Percentiles rank a stretch among this genome's conserved stretches.
phyloP scores from a whole-genome alignment of 2,329 filamentous ascomycete species.

The Fusarium staphyleae region DNA sequence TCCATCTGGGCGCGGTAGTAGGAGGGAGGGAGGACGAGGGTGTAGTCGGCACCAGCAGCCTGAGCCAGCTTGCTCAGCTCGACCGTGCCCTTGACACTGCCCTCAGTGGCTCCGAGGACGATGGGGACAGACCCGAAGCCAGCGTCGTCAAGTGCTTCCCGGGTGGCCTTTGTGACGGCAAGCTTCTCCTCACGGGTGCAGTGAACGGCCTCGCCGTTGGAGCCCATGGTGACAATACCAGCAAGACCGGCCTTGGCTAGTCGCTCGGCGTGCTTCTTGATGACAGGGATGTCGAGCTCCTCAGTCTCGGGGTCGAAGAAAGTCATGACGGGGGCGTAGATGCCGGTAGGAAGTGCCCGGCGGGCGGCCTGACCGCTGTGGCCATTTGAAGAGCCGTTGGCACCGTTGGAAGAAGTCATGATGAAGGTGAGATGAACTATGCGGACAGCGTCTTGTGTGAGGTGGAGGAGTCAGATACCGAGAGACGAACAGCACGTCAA shows the following conservation, averaged over 20 bases:
- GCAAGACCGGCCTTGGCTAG: slow-evolving; percentile 79
- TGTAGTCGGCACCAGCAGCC: slow-evolving; percentile 78
- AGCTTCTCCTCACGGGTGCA: slow-evolving; percentile 79
- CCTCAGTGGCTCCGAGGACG: slow-evolving; percentile 82
- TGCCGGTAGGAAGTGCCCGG: slow-evolving; percentile 75
- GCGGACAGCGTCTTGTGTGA: not conserved
- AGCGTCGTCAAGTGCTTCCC: slow-evolving; percentile 81
- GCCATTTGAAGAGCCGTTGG: slow-evolving; percentile 36
- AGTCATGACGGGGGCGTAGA: slow-evolving; percentile 89
- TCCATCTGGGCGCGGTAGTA: slow-evolving; percentile 84
- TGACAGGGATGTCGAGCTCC: slow-evolving; percentile 79
- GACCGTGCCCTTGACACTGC: slow-evolving; percentile 82
- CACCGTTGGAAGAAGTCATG: slow-evolving; percentile 39
- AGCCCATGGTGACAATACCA: slow-evolving; percentile 86
- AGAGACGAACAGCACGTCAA: slow-evolving; percentile 5
- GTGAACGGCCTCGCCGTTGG: slow-evolving; percentile 89
- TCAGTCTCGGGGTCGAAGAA: slow-evolving; percentile 87
- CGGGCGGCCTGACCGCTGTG: slow-evolving; percentile 42
- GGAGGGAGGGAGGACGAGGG: slow-evolving; percentile 78
- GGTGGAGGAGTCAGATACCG: not conserved
- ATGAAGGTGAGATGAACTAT: slow-evolving; percentile 13
- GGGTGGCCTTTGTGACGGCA: slow-evolving; percentile 76
- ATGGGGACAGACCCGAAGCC: slow-evolving; percentile 80
- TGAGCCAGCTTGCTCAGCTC: slow-evolving; percentile 72
- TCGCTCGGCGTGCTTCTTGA: slow-evolving; percentile 81